Base-by-base conservation (phyloP, 1,284 basidiomycete genomes). In the Blastosporella zonata region DNA sequence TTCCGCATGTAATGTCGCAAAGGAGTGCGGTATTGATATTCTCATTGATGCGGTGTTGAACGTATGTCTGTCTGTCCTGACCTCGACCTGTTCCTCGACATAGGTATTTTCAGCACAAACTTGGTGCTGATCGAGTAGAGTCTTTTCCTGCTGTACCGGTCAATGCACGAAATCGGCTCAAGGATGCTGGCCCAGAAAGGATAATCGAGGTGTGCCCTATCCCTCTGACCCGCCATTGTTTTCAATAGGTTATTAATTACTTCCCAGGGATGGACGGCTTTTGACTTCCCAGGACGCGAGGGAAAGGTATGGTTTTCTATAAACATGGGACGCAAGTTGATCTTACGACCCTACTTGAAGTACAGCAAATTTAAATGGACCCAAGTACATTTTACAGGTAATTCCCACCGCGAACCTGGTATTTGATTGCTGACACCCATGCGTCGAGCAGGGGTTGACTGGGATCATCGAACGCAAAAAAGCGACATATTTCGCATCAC, bases 61-160 rank as follows among this genome's bases (percentile, higher is more conserved):
- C 63, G 88, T 90, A 55, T 62, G 75, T 34, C 29, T 57, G 35
- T 18, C 22, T 20, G 15, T 44, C 7, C 27, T 41, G 25, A 22
- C 2, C 25, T 6, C 13, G 46, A 43, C 29, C 21, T 12, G 9
- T 36, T 49, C 43, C 46, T 40, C 28, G 45, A 37, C 38, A 29
- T n/a, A 18, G 28, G 27, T 13, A 35, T 28, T 22, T 49, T 28
- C 43, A 90, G 87, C 87, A 90, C 59, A 90, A 89, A 66, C 65
- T 87, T 23, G 95, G 95, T 21, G 95, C 84, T 4, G 94, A 97
- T 67, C 74, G 83, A 58, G 67, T 68, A 7, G 93, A 98, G 67
- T 72, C 66, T 1, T 90, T 94, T 67, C 61, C 69, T n/a, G 93
- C 83, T 4, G 81, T 87, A 6, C 83, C 84, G 42, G 90, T 93